Base-by-base conservation (phyloP, 768 basidiomycete species). In the Pulveroboletus sp. region DNA sequence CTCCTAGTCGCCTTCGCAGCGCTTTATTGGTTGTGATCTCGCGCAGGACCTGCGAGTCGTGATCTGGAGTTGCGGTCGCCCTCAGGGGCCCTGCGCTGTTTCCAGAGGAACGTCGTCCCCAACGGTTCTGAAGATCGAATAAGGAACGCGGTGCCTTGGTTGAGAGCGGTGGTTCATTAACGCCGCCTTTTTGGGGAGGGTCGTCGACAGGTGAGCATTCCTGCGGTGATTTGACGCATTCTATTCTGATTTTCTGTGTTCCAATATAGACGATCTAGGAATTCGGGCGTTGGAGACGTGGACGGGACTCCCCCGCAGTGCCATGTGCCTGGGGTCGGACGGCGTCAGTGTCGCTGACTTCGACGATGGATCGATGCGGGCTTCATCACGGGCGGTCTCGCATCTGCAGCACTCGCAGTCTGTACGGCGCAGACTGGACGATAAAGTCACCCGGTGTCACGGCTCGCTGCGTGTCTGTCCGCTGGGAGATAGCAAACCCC, bases 371-470 rank as follows among this genome's bases (percentile, higher is more conserved):
- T 53, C 35, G 8, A 37, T 55, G 28, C 41, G 44, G 39, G 35
- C 26, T 46, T 46, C 43, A 53, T 53, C 52, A 43, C 8, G 50
- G 35, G 17, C 11, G 40, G 40, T 39, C 48, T 32, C 39, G 21
- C 45, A 38, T 31, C 38, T 39, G 8, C 30, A 36, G 15, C 10
- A 2, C 26, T n/a, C 38, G 38, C 33, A 51, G 57, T 13, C 18
- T 39, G n/a, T 42, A 37, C 50, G 35, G 54, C 33, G 13, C 36
- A 47, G 47, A 32, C 30, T 27, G 47, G 15, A 28, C 54, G 51
- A 61, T 59, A 62, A 55, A 51, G 50, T 58, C 56, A 56, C 57
- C 62, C 52, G 27, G 31, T 58, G 61, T 65, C 64, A 63, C 58
- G 58, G 58, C 46, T 47, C 57, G 57, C 54, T 33, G 53, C 15